A percentile compares a stretch with the other conserved stretches of the same genome.
Evolutionary conservation across 2,329 filamentous ascomycete genomes (phyloP).

Genomic region (Colletotrichum spaethianum): DNA sequence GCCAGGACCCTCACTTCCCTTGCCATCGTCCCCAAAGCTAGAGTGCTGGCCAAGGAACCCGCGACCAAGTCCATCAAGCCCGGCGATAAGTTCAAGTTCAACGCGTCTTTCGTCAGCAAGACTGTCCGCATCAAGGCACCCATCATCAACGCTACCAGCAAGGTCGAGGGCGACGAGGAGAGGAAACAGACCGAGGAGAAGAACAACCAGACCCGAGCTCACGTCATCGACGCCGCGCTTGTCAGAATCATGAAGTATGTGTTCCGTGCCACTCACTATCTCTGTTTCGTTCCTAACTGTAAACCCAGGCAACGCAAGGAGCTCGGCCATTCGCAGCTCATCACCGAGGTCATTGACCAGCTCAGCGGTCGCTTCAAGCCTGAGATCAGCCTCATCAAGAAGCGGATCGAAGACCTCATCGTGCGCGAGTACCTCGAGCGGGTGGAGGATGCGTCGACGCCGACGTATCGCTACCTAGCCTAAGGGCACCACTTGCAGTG

Average conservation of each 20-base stretch:
- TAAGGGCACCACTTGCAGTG: constrained; percentile 52
- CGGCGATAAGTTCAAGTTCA: constrained; percentile 86
- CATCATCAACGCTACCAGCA: constrained; percentile 84
- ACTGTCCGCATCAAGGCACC: constrained; percentile 91
- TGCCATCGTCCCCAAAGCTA: constrained; percentile 85
- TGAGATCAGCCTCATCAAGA: constrained; percentile 84
- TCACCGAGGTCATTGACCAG: constrained; percentile 80
- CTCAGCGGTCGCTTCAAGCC: constrained; percentile 80
- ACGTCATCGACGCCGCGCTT: constrained; percentile 82
- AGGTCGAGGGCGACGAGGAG: constrained; percentile 83
- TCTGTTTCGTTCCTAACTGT: constrained; percentile 46
- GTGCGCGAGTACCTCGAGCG: constrained; percentile 84
- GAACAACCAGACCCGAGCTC: constrained; percentile 79
- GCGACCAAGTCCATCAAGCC: constrained; percentile 82
- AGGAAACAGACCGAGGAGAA: constrained; percentile 81
- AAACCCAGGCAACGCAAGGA: constrained; percentile 78
- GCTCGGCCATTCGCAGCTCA: constrained; percentile 76
- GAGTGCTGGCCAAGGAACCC: constrained; percentile 85
- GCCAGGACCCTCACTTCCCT: constrained; percentile 85
- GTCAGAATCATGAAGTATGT: constrained; percentile 90
- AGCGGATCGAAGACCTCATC: constrained; percentile 83
- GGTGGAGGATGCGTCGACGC: constrained; percentile 75
- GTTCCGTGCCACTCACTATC: background rate
- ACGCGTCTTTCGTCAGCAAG: constrained; percentile 84
- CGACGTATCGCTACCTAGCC: constrained; percentile 80